Percentiles rank a stretch among this genome's conserved stretches.
Conservation (phyloP, 2,329 filamentous ascomycete species). For the Sporothrix sp. region DNA sequence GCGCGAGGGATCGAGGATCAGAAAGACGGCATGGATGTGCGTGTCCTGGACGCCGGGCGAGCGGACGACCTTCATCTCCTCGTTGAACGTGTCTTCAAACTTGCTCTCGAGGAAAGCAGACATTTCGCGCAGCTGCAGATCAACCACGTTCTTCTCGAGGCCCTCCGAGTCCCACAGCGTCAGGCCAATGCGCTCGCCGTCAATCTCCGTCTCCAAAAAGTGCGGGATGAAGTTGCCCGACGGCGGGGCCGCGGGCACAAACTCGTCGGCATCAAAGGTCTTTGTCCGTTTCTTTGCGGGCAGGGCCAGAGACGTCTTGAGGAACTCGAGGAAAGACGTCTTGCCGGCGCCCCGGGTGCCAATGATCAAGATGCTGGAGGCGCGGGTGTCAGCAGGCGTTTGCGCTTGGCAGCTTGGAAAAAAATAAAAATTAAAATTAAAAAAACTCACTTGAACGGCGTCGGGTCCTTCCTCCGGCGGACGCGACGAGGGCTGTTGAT, state of each 20-base stretch:
- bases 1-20: slow-evolving; percentile 78
- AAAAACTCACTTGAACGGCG: slow-evolving; percentile 84
- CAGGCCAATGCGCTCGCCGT: slow-evolving; percentile 80
- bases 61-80: slow-evolving; percentile 95
- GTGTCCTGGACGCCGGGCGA: slow-evolving; percentile 90
- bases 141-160: slow-evolving; percentile 87
- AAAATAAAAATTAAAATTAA: not conserved
- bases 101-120: slow-evolving; percentile 90
- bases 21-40: slow-evolving; percentile 92
- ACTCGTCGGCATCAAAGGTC: slow-evolving; percentile 47
- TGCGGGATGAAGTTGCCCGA: slow-evolving; percentile 72
- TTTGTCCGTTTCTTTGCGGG: slow-evolving; percentile 67
- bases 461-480: slow-evolving; percentile 90
- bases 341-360: slow-evolving; percentile 84
- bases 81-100: slow-evolving; percentile 93
- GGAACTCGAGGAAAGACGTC: slow-evolving; percentile 92
- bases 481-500: slow-evolving; percentile 89
- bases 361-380: slow-evolving; percentile 70
- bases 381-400: not conserved
- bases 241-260: slow-evolving; percentile 39
- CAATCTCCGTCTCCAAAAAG: slow-evolving; percentile 90
- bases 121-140: slow-evolving; percentile 88
- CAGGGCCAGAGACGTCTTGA: slow-evolving; percentile 74
- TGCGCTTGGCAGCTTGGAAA: no score
- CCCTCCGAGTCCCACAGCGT: slow-evolving; percentile 97